Base-by-base conservation (phyloP, 2,329 filamentous ascomycete species). In the Scolecobasidium constrictum region DNA sequence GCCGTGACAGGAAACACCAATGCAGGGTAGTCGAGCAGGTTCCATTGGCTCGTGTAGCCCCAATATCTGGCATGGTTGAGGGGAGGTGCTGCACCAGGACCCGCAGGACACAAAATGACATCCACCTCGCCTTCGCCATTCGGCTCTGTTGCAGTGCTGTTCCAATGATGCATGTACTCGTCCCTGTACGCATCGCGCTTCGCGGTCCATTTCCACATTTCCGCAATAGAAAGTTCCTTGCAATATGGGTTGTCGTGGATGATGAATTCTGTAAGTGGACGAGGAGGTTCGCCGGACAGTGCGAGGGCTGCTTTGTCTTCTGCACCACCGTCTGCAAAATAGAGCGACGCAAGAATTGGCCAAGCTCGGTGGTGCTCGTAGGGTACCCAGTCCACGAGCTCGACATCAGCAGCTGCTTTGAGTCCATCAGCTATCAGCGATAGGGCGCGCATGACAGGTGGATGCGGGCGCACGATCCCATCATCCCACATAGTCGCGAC, bases 31-130 rank as follows among this genome's bases (percentile, higher is more conserved):
- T 85, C 78, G 2, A 84, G 67, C 34, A 83, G 51, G 53, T 84
- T 85, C 77, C 78, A 84, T 47, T 78, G 71, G 1, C 70, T 63
- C 0, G 77, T 81, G 50, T 84, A 85, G 1, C 70, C 71, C 77
- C 78, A 84, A 49, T 74, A 75, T 28, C 58, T 64, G 54, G 81
- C 52, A 46, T 65, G 59, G 48, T 75, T 56, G 48, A 77, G 66
- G 47, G 71, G 59, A 3, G 67, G 72, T n/a, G 74, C 74, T 3
- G 64, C 63, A 2, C 71, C 68, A 2, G 75, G 73, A 0, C 70
- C 72, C 0, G 66, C 71, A 0, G 78, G 79, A 43, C 72, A 77
- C 1, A 83, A 61, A 23, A 83, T 71, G 0, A 78, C 73, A 54
- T 84, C 79, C 6, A 80, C 67, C 7, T 22, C 26, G 5, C 40